These are phyloP conservation scores for Halteria grandinella DNA, from an alignment of 73 alveolate species.

Conservation along the genomic window DNA sequence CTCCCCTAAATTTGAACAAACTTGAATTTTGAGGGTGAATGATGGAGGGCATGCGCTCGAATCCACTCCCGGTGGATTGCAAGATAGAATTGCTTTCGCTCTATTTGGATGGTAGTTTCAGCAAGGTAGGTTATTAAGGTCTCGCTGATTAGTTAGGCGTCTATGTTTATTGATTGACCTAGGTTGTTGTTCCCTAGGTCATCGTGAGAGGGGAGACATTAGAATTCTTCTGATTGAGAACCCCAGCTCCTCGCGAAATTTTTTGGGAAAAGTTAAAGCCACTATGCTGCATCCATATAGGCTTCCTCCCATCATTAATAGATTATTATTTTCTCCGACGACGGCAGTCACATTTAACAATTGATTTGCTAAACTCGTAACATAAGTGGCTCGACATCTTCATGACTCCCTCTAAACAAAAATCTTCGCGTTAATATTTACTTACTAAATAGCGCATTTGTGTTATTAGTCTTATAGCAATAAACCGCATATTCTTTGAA, in stretches of 20 bases:
- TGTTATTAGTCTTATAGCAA: constrained; percentile 41
- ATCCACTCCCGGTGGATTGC: too few relatives aligned
- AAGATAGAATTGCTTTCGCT: too few relatives aligned
- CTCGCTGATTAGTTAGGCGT: too few relatives aligned
- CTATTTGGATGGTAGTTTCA: background rate
- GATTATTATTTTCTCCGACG: background rate
- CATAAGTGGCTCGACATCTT: constrained; percentile 27
- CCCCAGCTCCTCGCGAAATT: too few relatives aligned
- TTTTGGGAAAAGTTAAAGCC: constrained; percentile 9
- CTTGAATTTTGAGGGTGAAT: too few relatives aligned
- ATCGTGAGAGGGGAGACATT: too few relatives aligned
- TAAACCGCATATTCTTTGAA: constrained; percentile 50
- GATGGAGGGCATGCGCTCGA: too few relatives aligned
- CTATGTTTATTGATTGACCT: too few relatives aligned
- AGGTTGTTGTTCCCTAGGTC: too few relatives aligned
- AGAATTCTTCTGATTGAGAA: too few relatives aligned
- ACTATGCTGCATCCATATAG: constrained; percentile 45
- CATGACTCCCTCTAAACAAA: constrained; percentile 35
- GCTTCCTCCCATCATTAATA: background rate
- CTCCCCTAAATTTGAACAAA: too few relatives aligned
- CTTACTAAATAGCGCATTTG: constrained; percentile 27
- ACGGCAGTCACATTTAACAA: constrained; percentile 4
- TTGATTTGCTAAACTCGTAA: constrained; percentile 9
- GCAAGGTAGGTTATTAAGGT: background rate
- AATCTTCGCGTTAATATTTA: too few relatives aligned